These are phyloP conservation scores for Kazachstania bromeliacearum DNA, from an alignment of 805 yeast species.

Conservation along the genomic window DNA sequence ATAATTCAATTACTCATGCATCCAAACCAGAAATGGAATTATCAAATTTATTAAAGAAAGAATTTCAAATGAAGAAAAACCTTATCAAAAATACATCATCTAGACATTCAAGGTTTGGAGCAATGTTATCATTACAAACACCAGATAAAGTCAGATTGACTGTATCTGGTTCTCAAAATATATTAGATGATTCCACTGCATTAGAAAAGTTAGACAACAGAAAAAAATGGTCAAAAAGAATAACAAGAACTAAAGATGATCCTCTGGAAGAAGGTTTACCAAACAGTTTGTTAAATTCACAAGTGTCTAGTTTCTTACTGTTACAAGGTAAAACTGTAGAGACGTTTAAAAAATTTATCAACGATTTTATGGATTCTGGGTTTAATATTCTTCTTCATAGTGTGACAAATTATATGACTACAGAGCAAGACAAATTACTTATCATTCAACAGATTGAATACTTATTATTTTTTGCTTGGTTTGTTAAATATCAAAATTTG, in stretches of 20 bases:
- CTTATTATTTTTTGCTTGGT: constrained; percentile 63
- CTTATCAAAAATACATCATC: constrained; percentile 47
- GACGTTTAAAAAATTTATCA: constrained; percentile 37
- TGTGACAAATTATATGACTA: constrained; percentile 39
- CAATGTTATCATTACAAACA: constrained; percentile 64
- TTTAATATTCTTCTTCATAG: constrained; percentile 57
- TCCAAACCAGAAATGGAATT: constrained; percentile 36
- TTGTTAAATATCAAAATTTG: constrained; percentile 53
- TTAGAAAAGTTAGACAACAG: constrained; percentile 56
- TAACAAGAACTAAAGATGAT: constrained; percentile 22
- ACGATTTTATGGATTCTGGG: constrained; percentile 61
- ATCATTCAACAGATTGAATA: constrained; percentile 36
- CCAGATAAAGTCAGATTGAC: constrained; percentile 50
- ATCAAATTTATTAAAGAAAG: constrained; percentile 48
- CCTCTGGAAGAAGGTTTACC: constrained; percentile 28
- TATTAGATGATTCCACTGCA: constrained; percentile 41
- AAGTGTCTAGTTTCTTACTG: constrained; percentile 15
- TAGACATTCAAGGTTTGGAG: constrained; percentile 88
- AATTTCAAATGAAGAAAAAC: constrained; percentile 42
- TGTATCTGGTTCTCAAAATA: constrained; percentile 64
- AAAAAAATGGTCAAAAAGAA: constrained; percentile 52
- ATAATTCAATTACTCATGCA: constrained; percentile 3
- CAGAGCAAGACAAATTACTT: constrained; percentile 31
- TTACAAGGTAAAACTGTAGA: constrained; percentile 28
- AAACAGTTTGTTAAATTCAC: constrained; percentile 18